phyloP scores from a whole-genome alignment of 2,329 filamentous ascomycete species.

The Rutstroemia sp. region DNA sequence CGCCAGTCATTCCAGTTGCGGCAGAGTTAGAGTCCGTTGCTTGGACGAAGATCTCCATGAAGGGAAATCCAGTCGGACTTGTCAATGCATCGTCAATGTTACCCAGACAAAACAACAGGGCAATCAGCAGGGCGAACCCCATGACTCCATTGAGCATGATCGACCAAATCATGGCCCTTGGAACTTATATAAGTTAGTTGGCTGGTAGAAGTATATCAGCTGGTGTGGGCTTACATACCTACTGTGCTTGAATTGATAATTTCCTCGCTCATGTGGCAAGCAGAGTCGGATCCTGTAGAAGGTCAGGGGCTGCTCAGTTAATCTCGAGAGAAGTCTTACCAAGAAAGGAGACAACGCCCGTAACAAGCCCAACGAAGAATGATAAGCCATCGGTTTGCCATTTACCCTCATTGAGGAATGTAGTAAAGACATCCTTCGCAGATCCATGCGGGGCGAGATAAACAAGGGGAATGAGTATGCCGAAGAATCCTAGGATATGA shows the following conservation, averaged over 20 bases:
- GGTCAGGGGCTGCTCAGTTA: too few relatives aligned
- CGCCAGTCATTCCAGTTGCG: slow-evolving; percentile 39
- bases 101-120: slow-evolving; percentile 30
- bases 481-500: slow-evolving; percentile 39
- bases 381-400: slow-evolving; percentile 28
- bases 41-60: slow-evolving; percentile 45
- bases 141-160: slow-evolving; percentile 39
- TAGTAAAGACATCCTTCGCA: slow-evolving; percentile 23
- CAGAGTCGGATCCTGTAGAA: slow-evolving; percentile 2
- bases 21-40: slow-evolving; percentile 37
- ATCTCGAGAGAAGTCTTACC: background rate
- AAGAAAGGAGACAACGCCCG: slow-evolving; percentile 4
- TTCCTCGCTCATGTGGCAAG: slow-evolving; percentile 12
- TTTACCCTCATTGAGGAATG: slow-evolving; percentile 26
- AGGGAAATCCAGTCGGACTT: slow-evolving; percentile 35
- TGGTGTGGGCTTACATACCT: slow-evolving; percentile 9
- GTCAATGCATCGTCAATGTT: slow-evolving; percentile 31
- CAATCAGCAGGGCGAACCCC: slow-evolving; percentile 34
- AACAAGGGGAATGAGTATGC: slow-evolving; percentile 34
- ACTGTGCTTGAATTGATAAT: slow-evolving; percentile 7
- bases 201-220: slow-evolving; percentile 14
- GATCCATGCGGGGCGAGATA: slow-evolving; percentile 17
- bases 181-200: slow-evolving; percentile 2
- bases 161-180: slow-evolving; percentile 35
- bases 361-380: slow-evolving; percentile 30